phyloP scores from a whole-genome alignment of 805 yeast species.

The Candida peoriensis region DNA sequence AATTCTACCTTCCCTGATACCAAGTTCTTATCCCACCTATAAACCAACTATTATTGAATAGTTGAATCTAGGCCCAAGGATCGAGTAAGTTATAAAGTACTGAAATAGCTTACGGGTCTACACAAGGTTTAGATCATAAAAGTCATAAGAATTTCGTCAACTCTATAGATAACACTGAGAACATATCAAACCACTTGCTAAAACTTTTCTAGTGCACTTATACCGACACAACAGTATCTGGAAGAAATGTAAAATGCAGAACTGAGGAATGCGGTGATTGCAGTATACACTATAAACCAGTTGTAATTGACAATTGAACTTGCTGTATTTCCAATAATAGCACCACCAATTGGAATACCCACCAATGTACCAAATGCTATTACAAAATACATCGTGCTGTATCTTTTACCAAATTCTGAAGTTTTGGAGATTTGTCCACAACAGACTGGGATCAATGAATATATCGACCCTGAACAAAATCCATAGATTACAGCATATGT shows the following conservation, averaged over 20 bases:
- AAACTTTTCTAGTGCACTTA: too few relatives aligned
- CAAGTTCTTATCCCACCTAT: too few relatives aligned
- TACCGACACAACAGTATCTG: constrained; percentile 43
- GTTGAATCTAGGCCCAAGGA: too few relatives aligned
- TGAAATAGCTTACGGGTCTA: too few relatives aligned
- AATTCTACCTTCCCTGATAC: too few relatives aligned
- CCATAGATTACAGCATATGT: constrained; percentile 47
- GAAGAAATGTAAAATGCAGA: constrained; percentile 37
- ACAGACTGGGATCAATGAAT: constrained; percentile 53
- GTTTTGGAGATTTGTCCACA: constrained; percentile 53
- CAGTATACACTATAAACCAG: constrained; percentile 31
- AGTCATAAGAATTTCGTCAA: too few relatives aligned
- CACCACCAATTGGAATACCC: constrained; percentile 47
- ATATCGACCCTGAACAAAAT: constrained; percentile 47
- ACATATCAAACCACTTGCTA: too few relatives aligned
- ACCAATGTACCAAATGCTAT: constrained; percentile 48
- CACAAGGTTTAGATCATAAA: too few relatives aligned
- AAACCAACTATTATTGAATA: too few relatives aligned
- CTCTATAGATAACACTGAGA: too few relatives aligned
- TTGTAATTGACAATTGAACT: constrained; percentile 24
- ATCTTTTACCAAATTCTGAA: constrained; percentile 47
- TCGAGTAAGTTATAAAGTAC: too few relatives aligned
- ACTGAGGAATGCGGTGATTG: constrained; percentile 32
- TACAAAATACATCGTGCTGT: constrained; percentile 53
- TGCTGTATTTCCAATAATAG: constrained; percentile 33